Base-by-base conservation (phyloP, 2,329 filamentous ascomycete species). In the Cladosporium sp. region DNA sequence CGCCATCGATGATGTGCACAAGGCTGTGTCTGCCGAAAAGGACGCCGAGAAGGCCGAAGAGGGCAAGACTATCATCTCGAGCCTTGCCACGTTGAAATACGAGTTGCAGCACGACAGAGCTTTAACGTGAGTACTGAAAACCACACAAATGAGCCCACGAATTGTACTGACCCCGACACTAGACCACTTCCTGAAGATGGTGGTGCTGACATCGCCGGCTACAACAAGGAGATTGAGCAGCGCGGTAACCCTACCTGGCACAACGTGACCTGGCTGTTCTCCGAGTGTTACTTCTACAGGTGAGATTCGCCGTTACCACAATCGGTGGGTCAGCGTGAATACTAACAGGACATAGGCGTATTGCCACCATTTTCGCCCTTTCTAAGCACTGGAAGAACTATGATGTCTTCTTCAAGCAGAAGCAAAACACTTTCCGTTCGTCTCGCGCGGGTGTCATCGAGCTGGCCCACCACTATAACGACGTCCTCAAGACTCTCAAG, bases 271-370 rank as follows among this genome's bases (percentile, higher is more conserved):
- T 99, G 95, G 95, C 85, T 99, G 1, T 99, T 88, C 79, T 84
- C 90, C 30, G 95, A 99, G 82, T 98, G 95, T 82, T 98, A 98
- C 78, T 85, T 99, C 66, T 98, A 94, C 82, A 85, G 91, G 88
- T 90, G 80, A 21, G 63, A n/a, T 26, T 47, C n/a, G 24, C 26
- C 21, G 14, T 54, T 24, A 6, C 32, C 15, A 24, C 11, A 28
- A 14, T 18, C 18, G 12, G n/a, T 44, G 28, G 18, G 12, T 8
- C 28, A n/a, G 30, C 28, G 4, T 34, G 11, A 21, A 60, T 52
- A 67, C 62, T 60, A 18, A 60, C 54, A 8, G 71, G 71, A 83
- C 80, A 78, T 77, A 87, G 93, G 76, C 93, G 94, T 68, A 87
- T 98, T 67, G 89, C 86, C 78, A 90, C 90, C 26, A 86, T 89